These are phyloP conservation scores for Aspergillus bertholletiae DNA, from an alignment of 495 filamentous ascomycete species.

Conservation along the genomic window DNA sequence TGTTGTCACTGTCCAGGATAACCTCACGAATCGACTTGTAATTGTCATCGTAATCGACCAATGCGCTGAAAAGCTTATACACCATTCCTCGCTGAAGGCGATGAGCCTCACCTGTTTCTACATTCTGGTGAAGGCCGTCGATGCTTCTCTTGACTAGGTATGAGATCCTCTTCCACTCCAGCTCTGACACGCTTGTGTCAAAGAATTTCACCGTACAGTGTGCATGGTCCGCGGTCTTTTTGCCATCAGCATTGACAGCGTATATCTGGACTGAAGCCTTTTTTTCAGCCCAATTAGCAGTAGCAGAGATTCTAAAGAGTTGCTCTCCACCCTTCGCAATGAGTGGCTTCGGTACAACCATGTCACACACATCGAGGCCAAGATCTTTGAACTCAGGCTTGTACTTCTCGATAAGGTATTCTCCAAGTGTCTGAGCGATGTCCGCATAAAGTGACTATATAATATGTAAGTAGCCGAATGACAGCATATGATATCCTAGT, in stretches of 20 bases:
- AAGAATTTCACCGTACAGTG: slow-evolving; percentile 1
- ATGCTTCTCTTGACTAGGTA: slow-evolving; percentile 30
- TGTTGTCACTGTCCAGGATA: slow-evolving; percentile 24
- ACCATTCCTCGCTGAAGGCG: slow-evolving; percentile 47
- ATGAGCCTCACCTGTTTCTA: slow-evolving; percentile 10
- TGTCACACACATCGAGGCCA: slow-evolving; percentile 57
- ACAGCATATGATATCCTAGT: not conserved
- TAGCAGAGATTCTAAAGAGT: slow-evolving; percentile 34
- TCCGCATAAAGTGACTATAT: slow-evolving; percentile 65
- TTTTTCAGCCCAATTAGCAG: not conserved
- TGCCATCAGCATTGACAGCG: not conserved
- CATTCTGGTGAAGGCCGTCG: slow-evolving; percentile 32
- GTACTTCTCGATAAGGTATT: slow-evolving; percentile 61
- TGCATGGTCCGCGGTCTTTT: not conserved
- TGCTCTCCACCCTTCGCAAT: slow-evolving; percentile 57
- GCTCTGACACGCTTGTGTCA: not conserved
- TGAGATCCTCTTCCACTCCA: not conserved
- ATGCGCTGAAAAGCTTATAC: slow-evolving; percentile 63
- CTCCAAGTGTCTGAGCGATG: slow-evolving; percentile 69
- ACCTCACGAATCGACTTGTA: slow-evolving; percentile 57
- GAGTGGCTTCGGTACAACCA: slow-evolving; percentile 68
- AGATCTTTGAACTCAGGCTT: slow-evolving; percentile 50
- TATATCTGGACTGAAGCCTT: not conserved
- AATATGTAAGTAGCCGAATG: slow-evolving; percentile 4
- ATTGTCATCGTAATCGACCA: slow-evolving; percentile 58